Conservation (phyloP, 2,329 filamentous ascomycete species). For the Ascochyta pisi region DNA sequence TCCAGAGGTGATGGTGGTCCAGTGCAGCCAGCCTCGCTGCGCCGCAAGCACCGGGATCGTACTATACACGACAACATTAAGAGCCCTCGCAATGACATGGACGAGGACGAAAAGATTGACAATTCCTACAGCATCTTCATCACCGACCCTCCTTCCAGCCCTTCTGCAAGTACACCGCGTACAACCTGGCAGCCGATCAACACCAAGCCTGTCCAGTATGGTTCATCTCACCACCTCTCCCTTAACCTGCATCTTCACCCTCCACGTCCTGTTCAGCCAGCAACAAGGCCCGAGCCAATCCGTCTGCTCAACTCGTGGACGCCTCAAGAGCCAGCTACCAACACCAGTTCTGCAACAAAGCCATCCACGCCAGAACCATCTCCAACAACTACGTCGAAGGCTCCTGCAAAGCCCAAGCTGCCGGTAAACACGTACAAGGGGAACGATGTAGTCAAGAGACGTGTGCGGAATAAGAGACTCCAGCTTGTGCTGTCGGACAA, state of each 20-base stretch:
- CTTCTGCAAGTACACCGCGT: neutral
- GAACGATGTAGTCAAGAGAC: slow-evolving; percentile 24
- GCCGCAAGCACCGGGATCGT: neutral
- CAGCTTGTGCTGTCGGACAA: slow-evolving; percentile 24
- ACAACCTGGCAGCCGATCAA: neutral
- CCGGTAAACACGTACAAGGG: slow-evolving; percentile 22
- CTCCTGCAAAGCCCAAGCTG: neutral
- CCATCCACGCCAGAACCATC: neutral
- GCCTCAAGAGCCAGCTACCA: neutral
- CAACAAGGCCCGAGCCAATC: slow-evolving; percentile 5
- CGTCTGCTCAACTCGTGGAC: neutral
- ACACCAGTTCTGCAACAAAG: neutral
- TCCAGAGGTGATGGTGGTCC: neutral
- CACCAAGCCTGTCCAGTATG: neutral
- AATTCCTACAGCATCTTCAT: neutral
- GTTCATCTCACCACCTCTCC: neutral
- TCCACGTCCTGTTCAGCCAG: slow-evolving; percentile 3
- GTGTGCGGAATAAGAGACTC: slow-evolving; percentile 27
- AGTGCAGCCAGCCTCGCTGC: neutral
- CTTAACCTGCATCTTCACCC: neutral
- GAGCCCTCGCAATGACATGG: neutral
- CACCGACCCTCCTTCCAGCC: neutral
- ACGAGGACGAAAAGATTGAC: neutral
- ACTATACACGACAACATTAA: neutral
- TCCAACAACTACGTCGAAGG: neutral